Base-by-base conservation (phyloP, 1,284 basidiomycete species). In the Athelia sp. region DNA sequence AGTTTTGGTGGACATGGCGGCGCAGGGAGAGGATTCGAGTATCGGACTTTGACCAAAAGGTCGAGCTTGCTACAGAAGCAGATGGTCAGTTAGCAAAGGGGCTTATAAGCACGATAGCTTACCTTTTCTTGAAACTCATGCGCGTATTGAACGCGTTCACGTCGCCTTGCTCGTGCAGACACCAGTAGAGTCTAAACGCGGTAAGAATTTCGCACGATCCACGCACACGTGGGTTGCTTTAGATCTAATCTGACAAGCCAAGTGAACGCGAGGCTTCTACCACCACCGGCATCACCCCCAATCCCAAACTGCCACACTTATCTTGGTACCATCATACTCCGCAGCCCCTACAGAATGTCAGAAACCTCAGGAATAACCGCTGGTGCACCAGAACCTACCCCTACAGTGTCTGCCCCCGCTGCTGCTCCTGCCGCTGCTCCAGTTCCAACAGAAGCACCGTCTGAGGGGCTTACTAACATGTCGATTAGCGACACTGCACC, bases 1-100 rank as follows among this genome's bases (percentile, higher is more conserved):
- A 97, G 73, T 69, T 96, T 96, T 34, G 94, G 93, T 13, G 94
- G 93, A 74, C 91, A 97, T 72, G 94, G 93, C 32, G 95, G 94
- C 10, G 93, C 76, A 2, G 94, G 94, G 2, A 98, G 80, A 3
- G 93, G 93, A 70, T 98, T 96, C 45, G 85, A 81, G 67, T 94
- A 97, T 15, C 95, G 87, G 23, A 96, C 93, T 50, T 91, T 84
- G 49, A 96, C 90, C 49, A 97, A 75, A 34, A 98, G 81, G 67
- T 97, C 93, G 44, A 91, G 74, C 70, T 92, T 92, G 54, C 81
- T 76, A 35, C 26, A 23, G 22, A 49, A n/a, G n/a, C n/a, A n/a
- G n/a, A n/a, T n/a, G n/a, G n/a, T n/a, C 6, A 29, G 13, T 29
- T n/a, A 32, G 8, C n/a, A 45, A 43, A 42, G 17, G 4, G 43